Base-by-base conservation (phyloP, 768 basidiomycete genomes). In the Serendipita sp. region DNA sequence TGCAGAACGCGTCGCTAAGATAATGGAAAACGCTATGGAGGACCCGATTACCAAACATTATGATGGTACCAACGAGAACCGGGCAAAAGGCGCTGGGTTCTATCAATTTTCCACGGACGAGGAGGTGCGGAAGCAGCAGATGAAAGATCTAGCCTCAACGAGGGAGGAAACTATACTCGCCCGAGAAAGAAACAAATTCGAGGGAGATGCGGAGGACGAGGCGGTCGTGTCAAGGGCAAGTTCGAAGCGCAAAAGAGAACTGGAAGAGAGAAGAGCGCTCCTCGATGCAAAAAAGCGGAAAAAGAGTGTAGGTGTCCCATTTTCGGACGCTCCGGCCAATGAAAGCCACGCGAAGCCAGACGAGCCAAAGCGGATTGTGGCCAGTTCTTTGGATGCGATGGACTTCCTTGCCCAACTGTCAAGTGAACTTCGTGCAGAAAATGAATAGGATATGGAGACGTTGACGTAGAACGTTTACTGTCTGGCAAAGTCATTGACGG, bases 81-180 rank as follows among this genome's bases (percentile, higher is more conserved):
- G 96, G 16, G 82, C 87, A 13, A 86, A 85, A 71, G 96, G 89
- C 45, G 94, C 95, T 0, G 93, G 82, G 0, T 90, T 88, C 73
- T 96, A 95, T 72, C 87, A 90, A 70, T 94, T 98, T 72, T 90
- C 90, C 13, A 79, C 71, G 2, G 91, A 96, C 67, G 90, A 92
- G 68, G 87, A 88, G 66, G 82, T 80, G 30, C 78, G 96, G 44
- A 75, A 74, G 66, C 75, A 76, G 58, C 85, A 97, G 71, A 89
- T 94, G 90, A 89, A 89, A 63, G 88, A 87, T 62, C 75, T 98
- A 13, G 81, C 79, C 63, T 70, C 74, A 3, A 79, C 78, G 2
- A 77, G 90, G 44, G 78, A 80, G 50, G 88, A 93, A 70, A 95
- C 93, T 0, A 81, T 82, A 69, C 75, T 75, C 64, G 76, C 75